A percentile compares a stretch with the other conserved stretches of the same genome.
These are phyloP conservation scores for Monoraphidium neglectum DNA, from an alignment of 139 green algal species.

Conservation along the genomic window DNA sequence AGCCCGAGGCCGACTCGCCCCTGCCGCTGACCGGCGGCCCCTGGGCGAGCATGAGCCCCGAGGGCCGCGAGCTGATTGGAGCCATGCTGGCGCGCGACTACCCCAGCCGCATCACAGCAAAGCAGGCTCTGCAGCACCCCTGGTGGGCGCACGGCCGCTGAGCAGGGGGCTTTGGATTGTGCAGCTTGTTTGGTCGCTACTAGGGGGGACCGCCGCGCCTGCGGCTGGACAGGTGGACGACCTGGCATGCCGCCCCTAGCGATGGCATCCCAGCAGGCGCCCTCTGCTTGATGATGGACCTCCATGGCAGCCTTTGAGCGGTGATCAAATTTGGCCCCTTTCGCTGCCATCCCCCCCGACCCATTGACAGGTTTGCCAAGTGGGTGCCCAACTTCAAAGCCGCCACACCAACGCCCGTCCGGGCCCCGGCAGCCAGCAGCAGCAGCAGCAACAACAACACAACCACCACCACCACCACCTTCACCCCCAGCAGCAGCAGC, in stretches of 20 bases:
- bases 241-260: too few species aligned
- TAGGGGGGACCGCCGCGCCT: conserved; percentile 58
- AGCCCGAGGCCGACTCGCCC: background rate
- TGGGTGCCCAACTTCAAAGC: too few species aligned
- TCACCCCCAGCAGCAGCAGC: background rate
- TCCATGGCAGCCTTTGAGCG: too few species aligned
- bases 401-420: too few species aligned
- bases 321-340: too few species aligned
- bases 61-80: conserved; percentile 44
- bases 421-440: background rate
- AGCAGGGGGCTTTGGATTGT: too few species aligned
- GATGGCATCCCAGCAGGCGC: too few species aligned
- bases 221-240: too few species aligned
- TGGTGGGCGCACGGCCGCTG: too few species aligned
- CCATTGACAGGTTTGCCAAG: too few species aligned
- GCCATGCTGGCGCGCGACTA: conserved; percentile 46
- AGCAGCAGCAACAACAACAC: background rate
- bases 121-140: conserved; percentile 47
- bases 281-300: too few species aligned
- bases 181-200: conserved; percentile 42
- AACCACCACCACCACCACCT: background rate
- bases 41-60: conserved; percentile 42
- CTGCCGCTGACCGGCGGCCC: conserved; percentile 41
- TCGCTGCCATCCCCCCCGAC: too few species aligned
- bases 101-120: conserved; percentile 31